Conservation (phyloP, 768 basidiomycete species). For the Tremella mesenterica region DNA sequence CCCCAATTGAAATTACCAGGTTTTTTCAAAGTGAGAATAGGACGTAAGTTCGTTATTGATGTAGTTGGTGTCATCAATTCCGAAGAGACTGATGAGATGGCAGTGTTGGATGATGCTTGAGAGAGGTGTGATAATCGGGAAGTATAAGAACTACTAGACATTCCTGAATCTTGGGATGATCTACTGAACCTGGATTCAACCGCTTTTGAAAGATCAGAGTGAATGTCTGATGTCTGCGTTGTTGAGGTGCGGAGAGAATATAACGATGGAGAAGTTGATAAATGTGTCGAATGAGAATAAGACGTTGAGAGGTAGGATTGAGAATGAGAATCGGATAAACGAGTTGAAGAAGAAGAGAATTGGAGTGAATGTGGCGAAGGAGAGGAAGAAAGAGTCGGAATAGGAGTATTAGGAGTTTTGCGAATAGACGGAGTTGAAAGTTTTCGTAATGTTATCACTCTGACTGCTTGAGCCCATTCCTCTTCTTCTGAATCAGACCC, state of each 20-base stretch:
- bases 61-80: not conserved
- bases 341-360: not conserved
- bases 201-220: too few relatives aligned
- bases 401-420: not conserved
- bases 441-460: conserved; percentile 7
- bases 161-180: not conserved
- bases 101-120: not conserved
- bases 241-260: not conserved
- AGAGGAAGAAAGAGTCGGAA: not conserved
- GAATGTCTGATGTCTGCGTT: too few relatives aligned
- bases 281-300: not conserved
- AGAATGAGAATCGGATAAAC: not conserved
- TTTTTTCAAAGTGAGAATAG: not conserved
- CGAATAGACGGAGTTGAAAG: conserved; percentile 3
- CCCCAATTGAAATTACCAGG: conserved; percentile 10
- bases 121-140: not conserved
- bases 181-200: too few relatives aligned
- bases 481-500: conserved; percentile 34
- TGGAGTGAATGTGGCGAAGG: not conserved
- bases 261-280: not conserved
- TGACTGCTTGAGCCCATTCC: conserved; percentile 17
- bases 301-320: not conserved
- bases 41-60: not conserved
- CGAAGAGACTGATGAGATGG: not conserved
- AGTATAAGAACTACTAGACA: not conserved